A percentile compares a stretch with the other conserved stretches of the same genome.
Evolutionary conservation across 169 alveolate genomes (phyloP).

Genomic region (Eimeria praecox): DNA sequence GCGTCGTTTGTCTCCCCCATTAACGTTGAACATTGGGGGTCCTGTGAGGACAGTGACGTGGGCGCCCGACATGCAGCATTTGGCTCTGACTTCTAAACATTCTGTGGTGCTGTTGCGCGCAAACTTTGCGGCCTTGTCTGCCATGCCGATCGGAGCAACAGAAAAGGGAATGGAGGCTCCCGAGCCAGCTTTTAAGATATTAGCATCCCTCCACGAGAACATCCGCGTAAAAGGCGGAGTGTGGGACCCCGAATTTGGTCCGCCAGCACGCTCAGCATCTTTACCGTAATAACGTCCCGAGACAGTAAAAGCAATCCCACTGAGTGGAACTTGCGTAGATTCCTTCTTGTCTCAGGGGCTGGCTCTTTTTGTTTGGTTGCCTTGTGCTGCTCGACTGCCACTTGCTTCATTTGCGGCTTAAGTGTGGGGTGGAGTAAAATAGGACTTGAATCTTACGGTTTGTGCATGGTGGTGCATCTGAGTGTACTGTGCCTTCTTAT

Average conservation of each 20-base stretch:
- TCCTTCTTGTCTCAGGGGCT: neutral
- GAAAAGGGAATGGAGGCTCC: conserved; percentile 16
- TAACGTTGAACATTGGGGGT: conserved; percentile 66
- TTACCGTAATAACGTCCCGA: neutral
- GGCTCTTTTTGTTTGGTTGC: neutral
- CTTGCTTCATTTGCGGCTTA: neutral
- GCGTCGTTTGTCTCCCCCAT: conserved; percentile 70
- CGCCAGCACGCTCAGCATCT: neutral
- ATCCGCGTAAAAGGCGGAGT: conserved; percentile 88
- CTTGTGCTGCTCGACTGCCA: neutral
- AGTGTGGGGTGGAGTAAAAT: neutral
- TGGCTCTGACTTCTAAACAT: conserved; percentile 86
- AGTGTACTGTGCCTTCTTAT: neutral
- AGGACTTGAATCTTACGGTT: neutral
- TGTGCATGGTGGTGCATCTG: neutral
- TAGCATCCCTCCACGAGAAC: conserved; percentile 87
- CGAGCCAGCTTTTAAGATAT: conserved; percentile 80
- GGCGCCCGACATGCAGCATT: conserved; percentile 82
- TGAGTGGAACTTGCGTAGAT: neutral
- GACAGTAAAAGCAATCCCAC: neutral
- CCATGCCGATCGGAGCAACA: conserved; percentile 33
- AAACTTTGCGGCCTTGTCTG: conserved; percentile 57
- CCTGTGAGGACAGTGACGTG: conserved; percentile 84
- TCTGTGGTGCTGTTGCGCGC: conserved; percentile 73
- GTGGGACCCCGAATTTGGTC: conserved; percentile 87